Evolutionary conservation across 805 yeast genomes (phyloP).

Genomic region (Vanderwaltozyma verrucispora): DNA sequence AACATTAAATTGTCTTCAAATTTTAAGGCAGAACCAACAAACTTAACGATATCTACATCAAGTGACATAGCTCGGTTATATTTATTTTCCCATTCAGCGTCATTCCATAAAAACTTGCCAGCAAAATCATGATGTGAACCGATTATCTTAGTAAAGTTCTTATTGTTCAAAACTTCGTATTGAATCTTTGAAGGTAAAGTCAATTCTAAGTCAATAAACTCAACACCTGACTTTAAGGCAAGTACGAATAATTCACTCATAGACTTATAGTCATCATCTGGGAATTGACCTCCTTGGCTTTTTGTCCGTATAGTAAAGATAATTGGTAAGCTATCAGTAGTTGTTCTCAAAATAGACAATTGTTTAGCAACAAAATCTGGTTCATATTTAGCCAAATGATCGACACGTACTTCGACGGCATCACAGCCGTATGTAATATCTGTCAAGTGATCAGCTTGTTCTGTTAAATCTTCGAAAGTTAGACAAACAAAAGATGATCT

Average conservation of each 20-base stretch:
- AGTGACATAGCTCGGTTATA: constrained; percentile 56
- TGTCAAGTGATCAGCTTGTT: constrained; percentile 36
- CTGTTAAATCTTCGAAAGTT: constrained; percentile 51
- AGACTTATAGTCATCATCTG: constrained; percentile 40
- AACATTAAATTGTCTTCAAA: constrained; percentile 60
- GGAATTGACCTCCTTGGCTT: constrained; percentile 76
- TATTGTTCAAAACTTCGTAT: constrained; percentile 40
- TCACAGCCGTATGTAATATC: constrained; percentile 56
- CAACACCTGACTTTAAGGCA: constrained; percentile 72
- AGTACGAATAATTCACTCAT: constrained; percentile 43
- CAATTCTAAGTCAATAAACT: constrained; percentile 71
- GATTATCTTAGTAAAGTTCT: constrained; percentile 58
- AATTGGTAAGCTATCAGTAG: constrained; percentile 56
- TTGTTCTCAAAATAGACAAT: constrained; percentile 55
- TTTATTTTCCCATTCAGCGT: constrained; percentile 63
- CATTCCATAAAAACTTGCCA: constrained; percentile 54
- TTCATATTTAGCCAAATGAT: constrained; percentile 44
- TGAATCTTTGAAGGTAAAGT: constrained; percentile 49
- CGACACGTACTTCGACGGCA: constrained; percentile 81
- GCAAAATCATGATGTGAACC: constrained; percentile 74
- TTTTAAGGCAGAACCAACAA: constrained; percentile 64
- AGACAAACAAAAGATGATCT: constrained; percentile 66
- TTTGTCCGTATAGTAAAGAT: constrained; percentile 70
- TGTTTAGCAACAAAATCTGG: constrained; percentile 60
- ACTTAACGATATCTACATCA: constrained; percentile 66